Evolutionary conservation across 257 asterid species (phyloP).

Genomic region (Solanum phureja): DNA sequence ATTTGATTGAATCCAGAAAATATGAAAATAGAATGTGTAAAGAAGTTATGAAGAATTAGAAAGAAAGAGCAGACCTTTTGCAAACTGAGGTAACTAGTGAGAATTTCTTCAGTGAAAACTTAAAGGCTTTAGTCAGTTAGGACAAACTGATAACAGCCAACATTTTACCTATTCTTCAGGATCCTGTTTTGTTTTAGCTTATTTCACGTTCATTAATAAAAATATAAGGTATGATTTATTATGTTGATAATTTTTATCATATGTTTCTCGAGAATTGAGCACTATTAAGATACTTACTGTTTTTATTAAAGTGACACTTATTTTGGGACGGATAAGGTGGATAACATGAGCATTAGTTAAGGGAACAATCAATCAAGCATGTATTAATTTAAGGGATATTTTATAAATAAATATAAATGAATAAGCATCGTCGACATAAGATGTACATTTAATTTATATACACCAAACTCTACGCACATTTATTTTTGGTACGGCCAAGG

Average conservation of each 20-base stretch:
- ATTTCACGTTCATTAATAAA: neutral
- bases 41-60: neutral
- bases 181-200: neutral
- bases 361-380: too few relatives aligned
- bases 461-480: neutral
- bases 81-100: neutral
- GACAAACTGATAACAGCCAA: neutral
- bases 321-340: accelerated
- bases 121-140: neutral
- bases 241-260: accelerated
- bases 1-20: neutral
- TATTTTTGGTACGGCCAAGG: neutral
- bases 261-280: too few relatives aligned
- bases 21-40: neutral
- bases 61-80: neutral
- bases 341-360: too few relatives aligned
- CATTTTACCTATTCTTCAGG: neutral
- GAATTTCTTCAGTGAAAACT: neutral
- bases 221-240: too few relatives aligned
- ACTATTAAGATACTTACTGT: too few relatives aligned
- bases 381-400: neutral
- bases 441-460: neutral
- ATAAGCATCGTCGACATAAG: neutral
- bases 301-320: neutral
- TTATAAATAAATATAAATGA: neutral